Percentiles rank a stretch among this genome's conserved stretches.
These are phyloP conservation scores for Crithidia brevicula DNA, from an alignment of 208 protist genomes.

Conservation along the genomic window DNA sequence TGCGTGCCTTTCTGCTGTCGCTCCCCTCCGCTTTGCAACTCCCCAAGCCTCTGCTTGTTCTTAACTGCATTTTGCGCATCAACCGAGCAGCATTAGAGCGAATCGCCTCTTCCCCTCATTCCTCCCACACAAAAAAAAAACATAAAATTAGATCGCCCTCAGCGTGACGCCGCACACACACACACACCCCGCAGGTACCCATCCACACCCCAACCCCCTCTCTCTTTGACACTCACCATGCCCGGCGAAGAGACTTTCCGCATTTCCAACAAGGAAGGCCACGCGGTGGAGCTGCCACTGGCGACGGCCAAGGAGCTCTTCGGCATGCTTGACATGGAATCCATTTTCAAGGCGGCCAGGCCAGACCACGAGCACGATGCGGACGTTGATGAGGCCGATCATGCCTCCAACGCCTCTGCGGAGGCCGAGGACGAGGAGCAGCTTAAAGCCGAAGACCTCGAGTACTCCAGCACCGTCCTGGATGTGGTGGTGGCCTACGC, in stretches of 20 bases:
- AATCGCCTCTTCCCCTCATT: neutral
- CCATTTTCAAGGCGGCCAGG: conserved; percentile 34
- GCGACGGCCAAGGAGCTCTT: conserved; percentile 37
- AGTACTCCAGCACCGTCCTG: conserved; percentile 41
- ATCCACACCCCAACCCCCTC: neutral
- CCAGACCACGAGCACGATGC: conserved; percentile 21
- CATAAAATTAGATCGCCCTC: too few species aligned
- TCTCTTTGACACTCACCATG: conserved; percentile 1
- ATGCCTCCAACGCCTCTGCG: conserved; percentile 21
- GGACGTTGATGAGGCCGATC: conserved; percentile 14
- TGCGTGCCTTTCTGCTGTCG: too few species aligned
- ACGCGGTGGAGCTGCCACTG: conserved; percentile 38
- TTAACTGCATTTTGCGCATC: too few species aligned
- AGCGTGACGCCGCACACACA: conserved; percentile 1
- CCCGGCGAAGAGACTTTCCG: conserved; percentile 25
- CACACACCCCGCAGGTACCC: conserved; percentile 3
- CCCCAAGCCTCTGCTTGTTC: too few species aligned
- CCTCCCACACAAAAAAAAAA: too few species aligned
- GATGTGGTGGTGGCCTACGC: conserved; percentile 42
- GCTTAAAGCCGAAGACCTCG: conserved; percentile 45
- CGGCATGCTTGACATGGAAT: conserved; percentile 31
- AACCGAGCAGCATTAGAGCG: too few species aligned
- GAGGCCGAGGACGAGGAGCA: conserved; percentile 28
- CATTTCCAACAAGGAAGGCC: conserved; percentile 30
- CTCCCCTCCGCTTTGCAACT: too few species aligned